Evolutionary conservation across 768 basidiomycete genomes (phyloP).

Genomic region (Mycena vitilis): DNA sequence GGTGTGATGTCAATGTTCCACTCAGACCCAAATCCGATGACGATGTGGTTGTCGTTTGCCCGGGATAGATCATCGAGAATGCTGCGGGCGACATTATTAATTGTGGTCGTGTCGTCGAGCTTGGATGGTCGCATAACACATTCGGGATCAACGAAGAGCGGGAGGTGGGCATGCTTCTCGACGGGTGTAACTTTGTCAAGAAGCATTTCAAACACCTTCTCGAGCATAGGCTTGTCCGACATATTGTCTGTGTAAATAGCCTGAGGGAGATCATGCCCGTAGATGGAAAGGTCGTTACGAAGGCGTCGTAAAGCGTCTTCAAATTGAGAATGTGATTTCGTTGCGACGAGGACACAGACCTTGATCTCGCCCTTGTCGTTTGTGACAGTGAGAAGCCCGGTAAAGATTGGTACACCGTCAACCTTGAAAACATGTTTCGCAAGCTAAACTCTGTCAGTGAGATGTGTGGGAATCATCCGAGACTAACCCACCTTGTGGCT

Average conservation of each 20-base stretch:
- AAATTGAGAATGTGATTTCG: conserved; percentile 24
- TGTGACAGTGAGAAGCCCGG: conserved; percentile 41
- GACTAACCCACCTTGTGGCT: conserved; percentile 29
- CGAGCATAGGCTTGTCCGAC: conserved; percentile 7
- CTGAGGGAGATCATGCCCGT: conserved; percentile 8
- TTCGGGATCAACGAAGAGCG: too few species aligned
- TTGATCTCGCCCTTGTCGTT: conserved; percentile 43
- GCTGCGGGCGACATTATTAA: too few species aligned
- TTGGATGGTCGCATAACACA: too few species aligned
- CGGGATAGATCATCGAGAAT: too few species aligned
- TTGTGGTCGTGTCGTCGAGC: too few species aligned
- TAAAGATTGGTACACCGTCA: conserved; percentile 42
- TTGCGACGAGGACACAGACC: conserved; percentile 20
- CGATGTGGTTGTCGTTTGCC: too few species aligned
- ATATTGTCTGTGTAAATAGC: conserved; percentile 20
- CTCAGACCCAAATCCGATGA: too few species aligned
- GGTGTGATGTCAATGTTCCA: too few species aligned
- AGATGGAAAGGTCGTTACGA: background rate
- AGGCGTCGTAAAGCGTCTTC: conserved; percentile 6
- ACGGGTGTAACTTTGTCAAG: conserved; percentile 19
- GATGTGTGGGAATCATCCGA: background rate
- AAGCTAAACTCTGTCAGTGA: conserved; percentile 26
- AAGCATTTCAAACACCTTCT: conserved; percentile 36
- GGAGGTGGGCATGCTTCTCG: conserved; percentile 42
- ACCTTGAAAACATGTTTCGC: conserved; percentile 43